These are phyloP conservation scores for Krasilnikovozyma curviuscula DNA, from an alignment of 768 basidiomycete genomes.

Conservation along the genomic window DNA sequence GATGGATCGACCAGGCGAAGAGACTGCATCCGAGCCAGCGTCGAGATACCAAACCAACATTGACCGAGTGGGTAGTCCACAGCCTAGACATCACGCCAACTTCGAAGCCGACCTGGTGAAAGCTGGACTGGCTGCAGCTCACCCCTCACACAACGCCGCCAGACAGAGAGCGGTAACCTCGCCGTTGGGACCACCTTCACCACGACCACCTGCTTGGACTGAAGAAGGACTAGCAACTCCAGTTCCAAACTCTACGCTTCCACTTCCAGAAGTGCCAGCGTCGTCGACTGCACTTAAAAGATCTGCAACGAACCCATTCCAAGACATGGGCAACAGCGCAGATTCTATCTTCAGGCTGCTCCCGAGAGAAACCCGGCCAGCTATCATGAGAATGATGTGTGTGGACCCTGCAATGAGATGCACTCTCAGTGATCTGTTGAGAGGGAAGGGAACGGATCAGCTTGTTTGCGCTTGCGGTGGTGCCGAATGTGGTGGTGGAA, in stretches of 20 bases:
- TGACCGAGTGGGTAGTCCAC: no score
- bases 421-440: constrained; percentile 76
- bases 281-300: constrained; percentile 81
- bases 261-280: constrained; percentile 70
- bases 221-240: constrained; percentile 14
- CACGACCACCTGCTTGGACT: neutral
- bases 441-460: constrained; percentile 55
- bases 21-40: constrained; percentile 41
- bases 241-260: constrained; percentile 26
- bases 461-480: constrained; percentile 60
- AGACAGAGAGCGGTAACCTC: constrained; percentile 16
- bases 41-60: constrained; percentile 16
- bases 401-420: constrained; percentile 75
- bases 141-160: neutral
- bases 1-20: constrained; percentile 55
- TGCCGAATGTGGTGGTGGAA: constrained; percentile 28
- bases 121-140: neutral
- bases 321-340: constrained; percentile 45
- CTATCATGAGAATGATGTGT: constrained; percentile 80
- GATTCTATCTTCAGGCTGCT: constrained; percentile 93
- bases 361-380: constrained; percentile 76
- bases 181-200: constrained; percentile 4
- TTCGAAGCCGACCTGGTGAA: neutral
- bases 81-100: neutral
- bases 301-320: constrained; percentile 27